Base-by-base conservation (phyloP, 371 early-diverging fungal species). In the Actinomortierella wolfii region DNA sequence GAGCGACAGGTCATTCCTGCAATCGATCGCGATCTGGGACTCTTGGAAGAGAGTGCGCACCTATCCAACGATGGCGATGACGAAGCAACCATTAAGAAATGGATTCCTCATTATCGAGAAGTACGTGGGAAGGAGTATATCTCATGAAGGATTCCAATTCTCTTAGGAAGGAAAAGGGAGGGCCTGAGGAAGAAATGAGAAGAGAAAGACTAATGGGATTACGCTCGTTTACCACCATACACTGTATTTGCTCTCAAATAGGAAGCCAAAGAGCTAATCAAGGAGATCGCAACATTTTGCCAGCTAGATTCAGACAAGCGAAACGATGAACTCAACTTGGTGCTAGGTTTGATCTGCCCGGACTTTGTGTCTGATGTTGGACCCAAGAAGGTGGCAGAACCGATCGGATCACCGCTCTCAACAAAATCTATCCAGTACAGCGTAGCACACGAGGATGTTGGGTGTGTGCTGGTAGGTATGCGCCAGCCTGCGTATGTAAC, bases 381-480 rank as follows among this genome's bases (percentile, higher is more conserved):
- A 26, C 56, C 58, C 6, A 20, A 71, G 51, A 49, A 71, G 24
- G 68, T 79, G 15, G 59, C 64, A 14, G 21, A 49, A 17, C 54
- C 52, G 6, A 61, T 71, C 17, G 73, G 86, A 34, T 88, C 88
- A 2, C 83, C 86, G 2, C 59, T 88, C 13, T 76, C 85, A 3
- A 81, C 83, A 34, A 86, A 84, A 56, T 68, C 78, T 3, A 64
- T 86, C 21, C 76, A 84, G 21, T 74, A 80, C 29, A 56, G 79
- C 14, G 50, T 81, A 20, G 84, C 84, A 6, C 79, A 88, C 50
- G 58, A 74, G 26, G 64, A 81, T 59, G 77, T 85, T 6, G 92
- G 89, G 1, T 84, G 86, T n/a, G 86, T 88, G 3, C 81, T 90
- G 57, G 89, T 88, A 0, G 92, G 92, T 8, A 89, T 89, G 90